These are phyloP conservation scores for Scedosporium dehoogii DNA, from an alignment of 2,329 filamentous ascomycete species.

Conservation along the genomic window DNA sequence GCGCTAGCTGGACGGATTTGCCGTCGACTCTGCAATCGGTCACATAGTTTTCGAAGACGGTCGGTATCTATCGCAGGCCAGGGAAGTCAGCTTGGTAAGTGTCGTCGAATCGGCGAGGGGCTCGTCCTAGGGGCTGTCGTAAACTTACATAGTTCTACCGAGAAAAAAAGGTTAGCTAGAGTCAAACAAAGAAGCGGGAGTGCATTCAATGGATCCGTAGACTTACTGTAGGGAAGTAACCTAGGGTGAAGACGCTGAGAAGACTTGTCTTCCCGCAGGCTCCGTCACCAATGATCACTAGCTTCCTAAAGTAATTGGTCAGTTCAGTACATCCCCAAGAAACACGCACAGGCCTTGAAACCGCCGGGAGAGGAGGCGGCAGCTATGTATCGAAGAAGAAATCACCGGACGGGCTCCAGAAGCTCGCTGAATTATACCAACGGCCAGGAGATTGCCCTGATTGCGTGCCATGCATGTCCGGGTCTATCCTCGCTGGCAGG, in stretches of 20 bases:
- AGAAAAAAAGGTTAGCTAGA: slow-evolving; percentile 10
- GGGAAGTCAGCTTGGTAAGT: background rate
- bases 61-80: slow-evolving; percentile 59
- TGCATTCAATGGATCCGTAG: slow-evolving; percentile 5
- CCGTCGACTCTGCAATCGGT: slow-evolving; percentile 97
- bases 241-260: slow-evolving; percentile 92
- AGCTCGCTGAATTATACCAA: background rate
- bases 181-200: slow-evolving; percentile 14
- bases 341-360: background rate
- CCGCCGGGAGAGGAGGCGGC: background rate
- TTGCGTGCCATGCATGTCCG: background rate
- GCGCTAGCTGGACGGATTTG: slow-evolving; percentile 92
- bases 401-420: background rate
- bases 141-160: slow-evolving; percentile 48
- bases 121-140: background rate
- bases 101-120: background rate
- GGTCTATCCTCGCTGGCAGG: too few species aligned
- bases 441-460: background rate
- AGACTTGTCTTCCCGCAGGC: slow-evolving; percentile 98
- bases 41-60: slow-evolving; percentile 98
- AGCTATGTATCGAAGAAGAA: background rate
- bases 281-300: slow-evolving; percentile 94
- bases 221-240: slow-evolving; percentile 94
- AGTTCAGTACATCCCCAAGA: background rate
- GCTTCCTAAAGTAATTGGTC: slow-evolving; percentile 51